Evolutionary conservation across 2,329 filamentous ascomycete genomes (phyloP), one percentile per base, ranked within the genome.

Genomic region (Xylaria sp.): DNA sequence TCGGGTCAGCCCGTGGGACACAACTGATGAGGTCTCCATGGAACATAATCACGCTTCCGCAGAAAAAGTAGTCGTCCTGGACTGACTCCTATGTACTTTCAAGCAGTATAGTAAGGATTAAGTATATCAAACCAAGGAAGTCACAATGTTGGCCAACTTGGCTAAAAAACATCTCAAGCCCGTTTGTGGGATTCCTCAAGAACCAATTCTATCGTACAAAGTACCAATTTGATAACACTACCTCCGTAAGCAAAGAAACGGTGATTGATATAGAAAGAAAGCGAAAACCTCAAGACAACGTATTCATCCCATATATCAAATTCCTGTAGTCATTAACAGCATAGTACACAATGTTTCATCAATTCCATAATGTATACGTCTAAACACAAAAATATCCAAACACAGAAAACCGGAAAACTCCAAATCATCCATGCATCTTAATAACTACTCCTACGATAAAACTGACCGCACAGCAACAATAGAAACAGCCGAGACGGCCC

Each of bases 401-500:
- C 31, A 42, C 20, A 33, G 33, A 11, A 36, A 62, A 3, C 5
- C 38, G 36, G 10, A 36, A 9, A 38, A 38, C 2, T 33, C 33
- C 7, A 33, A 17, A 15, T 20, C 33, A 1, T 5, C 31, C 31
- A 28, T 40, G 20, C 15, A 57, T 20, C 51, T 10, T n/a, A 11
- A 11, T 23, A 1, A 31, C 10, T 13, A 36, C 31, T 15, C 3
- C 28, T 49, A 64, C 33, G 11, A 6, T n/a, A 20, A 17, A 46
- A 54, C n/a, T 2, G 6, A 28, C 20, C 28, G 42, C 42, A 38
- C 23, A 6, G 31, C 26, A 6, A 33, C 36, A 10, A 53, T 26
- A 31, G 64, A 23, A 23, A 31, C 23, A n/a, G 53, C 28, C 40
- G 68, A 67, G 36, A 56, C 40, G 6, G 48, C 53, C 4, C 11